Base-by-base conservation (phyloP, 176 grass and related monocot genomes). In the Avena eriantha region DNA sequence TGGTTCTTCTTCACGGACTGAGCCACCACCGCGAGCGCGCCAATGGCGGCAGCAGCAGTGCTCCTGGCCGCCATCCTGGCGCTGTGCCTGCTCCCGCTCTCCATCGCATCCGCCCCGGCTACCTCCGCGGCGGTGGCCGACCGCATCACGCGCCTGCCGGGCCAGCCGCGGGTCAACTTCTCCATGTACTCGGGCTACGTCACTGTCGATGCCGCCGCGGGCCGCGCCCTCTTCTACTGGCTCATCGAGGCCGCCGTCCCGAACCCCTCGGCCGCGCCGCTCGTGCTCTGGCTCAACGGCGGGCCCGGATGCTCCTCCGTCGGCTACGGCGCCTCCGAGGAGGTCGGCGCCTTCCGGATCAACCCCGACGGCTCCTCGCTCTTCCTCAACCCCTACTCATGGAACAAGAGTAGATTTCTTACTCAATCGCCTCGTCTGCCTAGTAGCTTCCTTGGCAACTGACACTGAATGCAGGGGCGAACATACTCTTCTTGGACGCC, bases 201-300 rank as follows among this genome's bases (percentile, higher is more conserved):
- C 59, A 95, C 96, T 2, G 96, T 95, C 3, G 65, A 95, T 77
- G 72, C 78, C 22, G 36, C 17, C 33, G 91, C 93, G 5, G 93
- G 93, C 33, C 87, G 89, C 47, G 91, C 93, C 39, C 88, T 95
- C 76, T 95, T 95, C 83, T 95, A 95, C 92, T 95, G 83, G 93
- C 82, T 95, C 61, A 26, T 92, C 76, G 93, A 95, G 80, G 88
- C 86, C 21, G 67, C 76, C 76, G 59, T 22, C 65, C 86, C 68
- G 21, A 57, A 77, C 11, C 65, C 89, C 19, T 61, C 48, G 0
- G 53, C 91, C 0, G 91, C 89, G 17, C 95, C 95, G 63, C 88
- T 97, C 23, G 93, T 95, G 54, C 90, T 97, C 66, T 97, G 95
- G 95, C 95, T 97, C 76, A 97, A 97, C 73, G 93, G 95, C 31